A percentile compares a stretch with the other conserved stretches of the same genome.
These are phyloP conservation scores for Scolecobasidium constrictum DNA, from an alignment of 2,329 filamentous ascomycete species.

Conservation along the genomic window DNA sequence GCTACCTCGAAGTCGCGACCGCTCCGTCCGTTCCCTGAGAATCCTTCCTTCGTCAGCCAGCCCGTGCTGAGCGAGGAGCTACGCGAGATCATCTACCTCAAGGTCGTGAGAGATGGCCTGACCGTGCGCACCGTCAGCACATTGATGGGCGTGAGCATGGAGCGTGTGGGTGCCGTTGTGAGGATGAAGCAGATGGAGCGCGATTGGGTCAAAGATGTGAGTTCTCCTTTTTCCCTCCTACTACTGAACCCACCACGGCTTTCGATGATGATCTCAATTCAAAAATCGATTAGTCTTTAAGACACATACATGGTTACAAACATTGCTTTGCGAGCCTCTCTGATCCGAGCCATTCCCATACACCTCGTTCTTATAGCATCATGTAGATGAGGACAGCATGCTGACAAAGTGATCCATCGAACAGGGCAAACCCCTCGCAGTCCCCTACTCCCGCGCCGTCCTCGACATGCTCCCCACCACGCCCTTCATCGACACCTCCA, in stretches of 20 bases:
- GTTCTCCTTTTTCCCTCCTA: conserved; percentile 22
- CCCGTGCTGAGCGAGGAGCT: conserved; percentile 63
- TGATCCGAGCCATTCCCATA: conserved; percentile 37
- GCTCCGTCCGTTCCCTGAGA: conserved; percentile 59
- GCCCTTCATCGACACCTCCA: conserved; percentile 24
- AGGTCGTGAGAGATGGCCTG: conserved; percentile 54
- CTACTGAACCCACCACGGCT: not conserved
- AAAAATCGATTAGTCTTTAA: conserved; percentile 99
- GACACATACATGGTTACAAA: conserved; percentile 84
- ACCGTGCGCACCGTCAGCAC: conserved; percentile 68
- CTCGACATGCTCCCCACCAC: conserved; percentile 69
- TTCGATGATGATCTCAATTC: conserved; percentile 56
- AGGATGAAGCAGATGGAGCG: conserved; percentile 79
- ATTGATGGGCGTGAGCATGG: conserved; percentile 67
- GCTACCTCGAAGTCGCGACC: not conserved
- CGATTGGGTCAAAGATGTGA: conserved; percentile 64
- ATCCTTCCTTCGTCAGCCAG: conserved; percentile 59
- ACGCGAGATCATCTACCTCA: conserved; percentile 61
- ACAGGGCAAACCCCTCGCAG: conserved; percentile 67
- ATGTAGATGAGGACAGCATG: conserved; percentile 12
- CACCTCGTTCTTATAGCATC: conserved; percentile 11
- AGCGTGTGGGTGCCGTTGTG: conserved; percentile 75
- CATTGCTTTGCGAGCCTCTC: conserved; percentile 54
- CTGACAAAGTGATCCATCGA: conserved; percentile 11
- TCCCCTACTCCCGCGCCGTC: conserved; percentile 65